Base-by-base conservation (phyloP, 768 basidiomycete species). In the Pluteus cervinus region DNA sequence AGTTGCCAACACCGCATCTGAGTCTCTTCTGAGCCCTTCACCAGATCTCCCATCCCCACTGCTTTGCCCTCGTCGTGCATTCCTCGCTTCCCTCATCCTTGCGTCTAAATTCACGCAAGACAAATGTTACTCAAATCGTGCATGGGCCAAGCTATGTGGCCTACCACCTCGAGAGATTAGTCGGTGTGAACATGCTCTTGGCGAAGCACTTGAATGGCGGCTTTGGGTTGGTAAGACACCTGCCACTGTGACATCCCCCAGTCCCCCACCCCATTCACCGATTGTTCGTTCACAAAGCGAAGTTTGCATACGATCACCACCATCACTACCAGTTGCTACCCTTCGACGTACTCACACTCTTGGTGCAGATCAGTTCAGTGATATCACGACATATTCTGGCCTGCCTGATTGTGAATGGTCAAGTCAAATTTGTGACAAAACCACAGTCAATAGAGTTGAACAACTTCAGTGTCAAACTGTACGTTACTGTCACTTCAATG, bases 21-120 rank as follows among this genome's bases (percentile, higher is more conserved):
- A 43, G 18, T 21, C 29, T 7, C 7, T 45, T 8, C 20, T 36
- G 4, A 44, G 44, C n/a, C 45, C 47, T 3, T 46, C 39, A 21
- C 63, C 42, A 40, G 66, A 52, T 5, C 73, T 84, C n/a, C 83
- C 84, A 1, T 87, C 82, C 0, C 86, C 88, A 0, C 73, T 96
- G 18, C 71, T 89, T 28, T 94, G 92, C 51, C 89, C 92, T 2
- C 77, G 92, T 18, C 75, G 92, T 17, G 77, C 89, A 0, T 96
- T 97, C 60, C 69, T 96, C 7, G 89, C 89, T 0, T 79, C 87
- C 0, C 66, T 97, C 28, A 89, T 97, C 39, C 69, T 90, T 36
- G 93, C 92, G 0, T 84, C 86, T 11, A 97, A 97, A 50, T 93
- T 93, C 54, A 79, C 86, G 44, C 90, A 93, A 63, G 92, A 97